phyloP scores from a whole-genome alignment of 2,329 filamentous ascomycete species.

The Phialocephala sp. region DNA sequence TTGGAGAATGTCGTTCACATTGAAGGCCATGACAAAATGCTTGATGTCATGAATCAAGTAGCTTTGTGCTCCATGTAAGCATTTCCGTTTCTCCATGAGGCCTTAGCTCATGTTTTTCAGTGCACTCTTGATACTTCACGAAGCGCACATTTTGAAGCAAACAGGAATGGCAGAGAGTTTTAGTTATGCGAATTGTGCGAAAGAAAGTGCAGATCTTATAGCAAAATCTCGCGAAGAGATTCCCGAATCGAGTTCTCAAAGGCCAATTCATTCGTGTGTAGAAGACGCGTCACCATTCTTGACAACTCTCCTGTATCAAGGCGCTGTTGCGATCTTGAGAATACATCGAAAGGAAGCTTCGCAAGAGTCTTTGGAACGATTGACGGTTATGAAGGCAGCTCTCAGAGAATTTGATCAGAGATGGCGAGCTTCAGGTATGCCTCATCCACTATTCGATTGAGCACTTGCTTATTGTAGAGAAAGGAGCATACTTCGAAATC shows the following conservation, averaged over 20 bases:
- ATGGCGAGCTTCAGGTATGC: conserved; percentile 29
- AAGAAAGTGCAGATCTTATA: neutral
- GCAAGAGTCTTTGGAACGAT: conserved; percentile 16
- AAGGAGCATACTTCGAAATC: conserved; percentile 26
- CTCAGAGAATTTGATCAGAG: conserved; percentile 23
- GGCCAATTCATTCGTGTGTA: conserved; percentile 20
- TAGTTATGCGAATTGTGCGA: conserved; percentile 10
- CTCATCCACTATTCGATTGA: neutral
- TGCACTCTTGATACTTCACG: conserved; percentile 26
- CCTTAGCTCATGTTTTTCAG: conserved; percentile 8
- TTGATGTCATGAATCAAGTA: conserved; percentile 29
- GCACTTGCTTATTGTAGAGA: conserved; percentile 5
- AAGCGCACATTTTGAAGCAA: conserved; percentile 21
- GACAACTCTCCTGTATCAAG: conserved; percentile 23
- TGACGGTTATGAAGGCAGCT: conserved; percentile 17
- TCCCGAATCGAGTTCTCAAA: neutral
- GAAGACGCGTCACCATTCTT: conserved; percentile 27
- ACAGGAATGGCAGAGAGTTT: conserved; percentile 15
- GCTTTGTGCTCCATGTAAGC: conserved; percentile 27
- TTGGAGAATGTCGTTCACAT: conserved; percentile 17
- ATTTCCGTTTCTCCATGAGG: neutral
- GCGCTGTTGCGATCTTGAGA: conserved; percentile 19
- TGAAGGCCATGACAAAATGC: conserved; percentile 22
- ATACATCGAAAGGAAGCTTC: conserved; percentile 15
- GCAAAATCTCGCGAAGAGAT: conserved; percentile 13